A percentile compares a stretch with the other conserved stretches of the same genome.
Conservation (phyloP, 495 filamentous ascomycete genomes). For the Podospora pseudopauciseta region DNA sequence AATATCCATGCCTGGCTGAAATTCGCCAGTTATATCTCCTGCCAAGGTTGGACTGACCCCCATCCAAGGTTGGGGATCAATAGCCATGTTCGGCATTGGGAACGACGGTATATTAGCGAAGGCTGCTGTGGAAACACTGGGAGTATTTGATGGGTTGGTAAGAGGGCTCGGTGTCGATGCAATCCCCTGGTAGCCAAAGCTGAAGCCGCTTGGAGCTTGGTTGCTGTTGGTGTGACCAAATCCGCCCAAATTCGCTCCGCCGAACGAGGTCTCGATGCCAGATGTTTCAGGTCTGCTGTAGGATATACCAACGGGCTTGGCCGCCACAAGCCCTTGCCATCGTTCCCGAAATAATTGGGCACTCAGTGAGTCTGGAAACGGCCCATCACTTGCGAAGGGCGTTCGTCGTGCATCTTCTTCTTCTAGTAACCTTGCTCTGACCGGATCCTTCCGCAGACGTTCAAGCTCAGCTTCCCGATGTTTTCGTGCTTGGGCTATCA, state of each 20-base stretch:
- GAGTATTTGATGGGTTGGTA: neutral
- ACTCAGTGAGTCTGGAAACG: constrained; percentile 27
- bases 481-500: constrained; percentile 59
- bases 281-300: neutral
- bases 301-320: neutral
- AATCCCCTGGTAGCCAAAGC: neutral
- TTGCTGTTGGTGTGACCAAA: neutral
- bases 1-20: constrained; percentile 33
- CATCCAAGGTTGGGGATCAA: constrained; percentile 3
- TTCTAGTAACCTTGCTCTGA: constrained; percentile 32
- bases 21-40: constrained; percentile 4
- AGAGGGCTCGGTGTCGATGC: neutral
- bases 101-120: neutral
- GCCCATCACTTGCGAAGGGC: constrained; percentile 30
- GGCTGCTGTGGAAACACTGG: neutral
- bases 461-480: constrained; percentile 44
- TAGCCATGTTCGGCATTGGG: neutral
- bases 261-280: neutral
- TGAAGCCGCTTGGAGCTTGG: neutral
- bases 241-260: neutral
- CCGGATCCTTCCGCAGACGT: constrained; percentile 31
- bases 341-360: constrained; percentile 30
- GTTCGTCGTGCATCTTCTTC: constrained; percentile 28
- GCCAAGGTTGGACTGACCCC: neutral
- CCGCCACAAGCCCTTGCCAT: constrained; percentile 24